Evolutionary conservation across 169 alveolate species (phyloP).

Genomic region (Plasmodium gonderi): DNA sequence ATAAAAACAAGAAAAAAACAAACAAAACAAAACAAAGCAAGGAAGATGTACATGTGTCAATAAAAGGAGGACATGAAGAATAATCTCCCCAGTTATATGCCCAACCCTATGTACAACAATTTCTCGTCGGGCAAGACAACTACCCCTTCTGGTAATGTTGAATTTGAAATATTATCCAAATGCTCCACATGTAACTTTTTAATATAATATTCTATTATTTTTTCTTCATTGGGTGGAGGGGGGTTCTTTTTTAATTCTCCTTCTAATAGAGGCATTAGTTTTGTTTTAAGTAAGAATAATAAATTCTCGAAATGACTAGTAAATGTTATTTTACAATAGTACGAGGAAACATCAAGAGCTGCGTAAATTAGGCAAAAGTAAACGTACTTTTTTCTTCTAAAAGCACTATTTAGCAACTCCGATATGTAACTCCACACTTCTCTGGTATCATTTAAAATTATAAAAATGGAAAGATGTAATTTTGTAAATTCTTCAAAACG

Average conservation of each 20-base stretch:
- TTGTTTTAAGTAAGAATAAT: background rate
- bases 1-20: background rate
- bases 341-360: conserved; percentile 36
- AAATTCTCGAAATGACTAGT: conserved; percentile 16
- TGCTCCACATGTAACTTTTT: conserved; percentile 42
- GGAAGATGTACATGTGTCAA: background rate
- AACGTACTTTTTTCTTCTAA: conserved; percentile 24
- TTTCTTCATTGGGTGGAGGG: conserved; percentile 37
- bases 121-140: conserved; percentile 55
- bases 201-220: conserved; percentile 39
- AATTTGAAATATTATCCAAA: conserved; percentile 1
- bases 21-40: background rate
- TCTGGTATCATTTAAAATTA: conserved; percentile 60
- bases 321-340: conserved; percentile 35
- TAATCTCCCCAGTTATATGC: background rate
- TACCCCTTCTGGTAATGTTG: conserved; percentile 41
- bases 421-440: conserved; percentile 60
- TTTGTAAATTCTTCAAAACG: conserved; percentile 37
- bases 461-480: conserved; percentile 56
- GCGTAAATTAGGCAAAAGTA: conserved; percentile 46
- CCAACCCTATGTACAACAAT: conserved; percentile 29
- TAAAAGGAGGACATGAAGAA: background rate
- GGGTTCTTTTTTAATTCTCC: conserved; percentile 45
- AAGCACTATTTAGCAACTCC: conserved; percentile 48
- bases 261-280: conserved; percentile 41